Evolutionary conservation across 2,329 filamentous ascomycete species (phyloP).

Genomic region (Phyllosticta paracitricarpa): DNA sequence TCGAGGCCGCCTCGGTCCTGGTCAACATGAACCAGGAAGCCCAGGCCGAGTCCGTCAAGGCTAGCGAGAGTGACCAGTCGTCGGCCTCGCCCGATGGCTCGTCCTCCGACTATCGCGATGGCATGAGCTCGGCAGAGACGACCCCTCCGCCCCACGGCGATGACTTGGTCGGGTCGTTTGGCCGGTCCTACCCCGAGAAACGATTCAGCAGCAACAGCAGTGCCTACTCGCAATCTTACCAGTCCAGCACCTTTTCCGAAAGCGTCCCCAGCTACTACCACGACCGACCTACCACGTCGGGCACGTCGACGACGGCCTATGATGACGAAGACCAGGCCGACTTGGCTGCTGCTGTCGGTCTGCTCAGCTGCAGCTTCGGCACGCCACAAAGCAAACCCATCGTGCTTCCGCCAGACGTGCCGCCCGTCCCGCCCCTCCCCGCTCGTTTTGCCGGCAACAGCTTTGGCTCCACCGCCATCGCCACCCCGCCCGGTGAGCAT

Average conservation of each 20-base stretch:
- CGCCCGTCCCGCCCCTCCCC: slow-evolving; percentile 80
- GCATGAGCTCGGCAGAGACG: slow-evolving; percentile 78
- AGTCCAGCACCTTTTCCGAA: slow-evolving; percentile 54
- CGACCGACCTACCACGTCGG: slow-evolving; percentile 62
- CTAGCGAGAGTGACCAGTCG: slow-evolving; percentile 68
- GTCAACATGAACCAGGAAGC: slow-evolving; percentile 73
- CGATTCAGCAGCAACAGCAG: slow-evolving; percentile 40
- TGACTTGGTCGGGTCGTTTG: slow-evolving; percentile 42
- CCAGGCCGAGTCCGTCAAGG: slow-evolving; percentile 51
- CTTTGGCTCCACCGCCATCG: slow-evolving; percentile 44
- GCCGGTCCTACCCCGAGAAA: slow-evolving; percentile 27
- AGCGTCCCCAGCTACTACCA: slow-evolving; percentile 49
- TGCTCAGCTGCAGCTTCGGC: slow-evolving; percentile 84
- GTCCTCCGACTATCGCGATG: slow-evolving; percentile 62
- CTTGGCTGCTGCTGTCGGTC: slow-evolving; percentile 78
- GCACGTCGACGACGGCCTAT: slow-evolving; percentile 47
- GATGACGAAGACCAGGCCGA: slow-evolving; percentile 69
- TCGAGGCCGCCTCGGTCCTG: slow-evolving; percentile 93
- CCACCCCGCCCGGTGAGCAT: slow-evolving; percentile 31
- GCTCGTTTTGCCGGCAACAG: slow-evolving; percentile 62
- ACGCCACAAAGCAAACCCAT: slow-evolving; percentile 60
- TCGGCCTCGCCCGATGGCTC: slow-evolving; percentile 75
- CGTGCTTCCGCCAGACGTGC: slow-evolving; percentile 60
- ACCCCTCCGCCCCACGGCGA: slow-evolving; percentile 73
- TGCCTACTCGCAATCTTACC: slow-evolving; percentile 66